phyloP scores from a whole-genome alignment of 1,284 basidiomycete genomes.

The Cryptococcus amylolentus region DNA sequence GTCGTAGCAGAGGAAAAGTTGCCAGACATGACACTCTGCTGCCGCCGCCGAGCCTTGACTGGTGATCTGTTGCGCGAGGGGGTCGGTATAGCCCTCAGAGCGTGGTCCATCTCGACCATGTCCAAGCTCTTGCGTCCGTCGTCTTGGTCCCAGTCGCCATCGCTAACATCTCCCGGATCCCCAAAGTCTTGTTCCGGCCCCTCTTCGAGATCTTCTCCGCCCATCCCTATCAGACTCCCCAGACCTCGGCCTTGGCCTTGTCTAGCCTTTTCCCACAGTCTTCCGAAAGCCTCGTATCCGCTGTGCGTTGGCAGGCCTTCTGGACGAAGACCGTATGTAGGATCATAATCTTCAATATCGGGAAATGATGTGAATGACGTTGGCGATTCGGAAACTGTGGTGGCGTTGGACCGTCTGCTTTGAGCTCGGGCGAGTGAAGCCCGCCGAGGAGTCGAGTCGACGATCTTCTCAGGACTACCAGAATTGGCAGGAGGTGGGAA shows the following conservation, averaged over 20 bases:
- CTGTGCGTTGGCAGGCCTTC: slow-evolving; percentile 67
- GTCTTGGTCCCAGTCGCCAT: slow-evolving; percentile 28
- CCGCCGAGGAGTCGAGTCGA: slow-evolving; percentile 23
- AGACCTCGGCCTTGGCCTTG: slow-evolving; percentile 57
- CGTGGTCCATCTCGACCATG: slow-evolving; percentile 29
- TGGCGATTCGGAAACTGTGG: slow-evolving; percentile 38
- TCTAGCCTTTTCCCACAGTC: slow-evolving; percentile 61
- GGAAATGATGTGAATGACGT: slow-evolving; percentile 59
- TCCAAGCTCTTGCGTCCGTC: slow-evolving; percentile 25
- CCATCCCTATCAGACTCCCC: slow-evolving; percentile 41
- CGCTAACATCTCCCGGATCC: slow-evolving; percentile 29
- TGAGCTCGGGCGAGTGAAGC: slow-evolving; percentile 8
- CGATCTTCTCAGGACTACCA: slow-evolving; percentile 14
- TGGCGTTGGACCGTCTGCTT: slow-evolving; percentile 19
- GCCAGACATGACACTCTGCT: slow-evolving; percentile 2
- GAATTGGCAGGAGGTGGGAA: slow-evolving; percentile 45
- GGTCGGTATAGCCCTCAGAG: slow-evolving; percentile 12
- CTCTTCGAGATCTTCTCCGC: slow-evolving; percentile 62
- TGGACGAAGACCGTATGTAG: slow-evolving; percentile 93
- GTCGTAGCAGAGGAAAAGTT: neutral
- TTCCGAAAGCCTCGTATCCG: slow-evolving; percentile 48
- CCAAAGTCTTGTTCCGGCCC: slow-evolving; percentile 27
- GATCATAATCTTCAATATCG: slow-evolving; percentile 88
- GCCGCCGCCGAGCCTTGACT: neutral
- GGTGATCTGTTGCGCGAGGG: slow-evolving; percentile 1